Evolutionary conservation across 371 early-diverging fungal species (phyloP).

Genomic region (Rhizopus stolonifer): DNA sequence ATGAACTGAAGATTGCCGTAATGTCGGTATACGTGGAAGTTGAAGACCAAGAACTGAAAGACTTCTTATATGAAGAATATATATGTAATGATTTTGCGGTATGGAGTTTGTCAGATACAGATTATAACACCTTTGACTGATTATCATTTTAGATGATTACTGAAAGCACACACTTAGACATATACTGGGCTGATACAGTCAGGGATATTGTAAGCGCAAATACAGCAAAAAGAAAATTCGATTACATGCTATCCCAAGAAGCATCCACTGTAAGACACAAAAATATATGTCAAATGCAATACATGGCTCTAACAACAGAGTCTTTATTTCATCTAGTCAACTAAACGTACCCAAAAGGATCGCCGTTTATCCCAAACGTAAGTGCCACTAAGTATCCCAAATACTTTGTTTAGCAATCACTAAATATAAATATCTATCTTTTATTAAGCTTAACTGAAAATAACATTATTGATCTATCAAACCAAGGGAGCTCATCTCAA

Average conservation of each 20-base stretch:
- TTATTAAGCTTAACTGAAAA: background rate
- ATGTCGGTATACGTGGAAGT: background rate
- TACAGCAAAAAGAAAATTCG: conserved; percentile 1
- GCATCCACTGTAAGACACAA: no score
- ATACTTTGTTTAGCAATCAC: background rate
- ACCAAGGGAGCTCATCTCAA: conserved; percentile 4
- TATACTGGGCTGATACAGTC: conserved; percentile 1
- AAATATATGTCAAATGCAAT: no score
- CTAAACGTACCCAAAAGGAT: background rate
- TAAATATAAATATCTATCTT: background rate
- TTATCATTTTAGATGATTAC: background rate
- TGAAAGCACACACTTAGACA: conserved; percentile 2
- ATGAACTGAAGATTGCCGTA: conserved; percentile 5
- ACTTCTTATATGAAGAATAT: conserved; percentile 2
- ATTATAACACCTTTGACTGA: background rate
- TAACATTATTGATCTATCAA: conserved; percentile 3
- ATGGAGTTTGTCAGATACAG: background rate
- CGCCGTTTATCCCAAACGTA: background rate
- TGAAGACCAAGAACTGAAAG: background rate
- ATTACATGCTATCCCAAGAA: background rate
- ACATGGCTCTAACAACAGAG: no score
- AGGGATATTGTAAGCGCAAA: background rate
- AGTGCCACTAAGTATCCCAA: background rate
- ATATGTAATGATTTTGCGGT: conserved; percentile 2
- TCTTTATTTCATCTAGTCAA: background rate